Base-by-base conservation (phyloP, 1,284 basidiomycete species). In the Mycosarcoma mackinlayi region DNA sequence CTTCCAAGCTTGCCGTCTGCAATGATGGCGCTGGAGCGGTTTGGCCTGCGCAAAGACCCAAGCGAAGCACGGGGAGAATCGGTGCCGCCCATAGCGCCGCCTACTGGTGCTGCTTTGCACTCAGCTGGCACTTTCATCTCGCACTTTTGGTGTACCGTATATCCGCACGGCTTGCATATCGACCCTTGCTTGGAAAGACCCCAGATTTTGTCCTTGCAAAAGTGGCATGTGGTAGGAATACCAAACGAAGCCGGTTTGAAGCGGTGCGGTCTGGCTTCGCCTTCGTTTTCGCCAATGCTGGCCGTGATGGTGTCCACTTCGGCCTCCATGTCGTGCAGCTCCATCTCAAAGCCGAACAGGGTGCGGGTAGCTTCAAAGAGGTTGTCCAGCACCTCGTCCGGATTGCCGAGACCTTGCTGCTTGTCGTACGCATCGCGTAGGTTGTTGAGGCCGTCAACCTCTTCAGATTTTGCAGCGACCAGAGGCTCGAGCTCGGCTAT, bases 101-200 rank as follows among this genome's bases (percentile, higher is more conserved):
- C 30, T 10, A 42, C 46, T 4, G 61, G 56, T n/a, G 58, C 51
- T n/a, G 73, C 62, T 34, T 64, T 68, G 55, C 75, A 77, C 30
- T 77, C 58, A 0, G 75, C 65, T 3, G 75, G 65, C 28, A 77
- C 75, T 59, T 77, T 77, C 49, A 74, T 59, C 71, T 77, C 72
- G 56, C 75, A 77, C 62, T 77, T 77, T 28, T 65, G 57, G 35
- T 77, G 75, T 18, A 67, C 64, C 2, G 72, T 75, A 48, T 66
- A 77, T 7, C 75, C 75, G 41, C 75, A 77, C 13, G 75, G 72
- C 49, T 75, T 75, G 50, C 75, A 77, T 4, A 67, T 54, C 27
- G 64, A 59, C 6, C 75, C 72, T 18, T 76, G 57, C n/a, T 46
- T 71, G 23, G 75, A 62, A 2, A 77, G 47, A 4, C 75, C 75